Conservation (phyloP, 1,284 basidiomycete species). For the Cryptococcus sp. region DNA sequence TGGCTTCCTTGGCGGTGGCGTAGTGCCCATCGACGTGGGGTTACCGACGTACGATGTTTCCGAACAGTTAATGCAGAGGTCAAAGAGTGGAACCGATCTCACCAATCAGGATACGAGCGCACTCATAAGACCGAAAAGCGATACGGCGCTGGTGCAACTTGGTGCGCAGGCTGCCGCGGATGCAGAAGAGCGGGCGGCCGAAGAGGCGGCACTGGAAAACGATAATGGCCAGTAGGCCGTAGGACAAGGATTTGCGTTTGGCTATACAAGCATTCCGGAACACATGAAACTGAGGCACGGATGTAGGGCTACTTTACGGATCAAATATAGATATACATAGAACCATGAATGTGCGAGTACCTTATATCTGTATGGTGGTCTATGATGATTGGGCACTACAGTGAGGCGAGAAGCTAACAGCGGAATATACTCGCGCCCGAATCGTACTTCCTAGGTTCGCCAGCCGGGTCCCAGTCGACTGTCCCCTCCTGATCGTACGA, state of each 20-base stretch:
- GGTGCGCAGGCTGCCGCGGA: conserved; percentile 27
- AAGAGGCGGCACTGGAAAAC: conserved; percentile 3
- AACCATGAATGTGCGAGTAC: too few relatives aligned
- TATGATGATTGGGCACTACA: too few relatives aligned
- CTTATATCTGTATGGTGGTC: too few relatives aligned
- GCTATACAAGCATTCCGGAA: too few relatives aligned
- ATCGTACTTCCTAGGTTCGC: conserved; percentile 40
- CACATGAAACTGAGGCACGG: too few relatives aligned
- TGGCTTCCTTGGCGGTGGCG: conserved; percentile 80
- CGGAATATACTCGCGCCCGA: conserved; percentile 27
- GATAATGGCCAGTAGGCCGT: too few relatives aligned
- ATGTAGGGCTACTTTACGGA: too few relatives aligned
- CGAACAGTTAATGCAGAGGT: conserved; percentile 37
- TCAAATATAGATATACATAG: too few relatives aligned
- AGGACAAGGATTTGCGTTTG: too few relatives aligned
- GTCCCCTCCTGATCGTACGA: conserved; percentile 8
- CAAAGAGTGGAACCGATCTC: conserved; percentile 31
- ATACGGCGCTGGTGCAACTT: conserved; percentile 36
- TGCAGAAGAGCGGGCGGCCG: conserved; percentile 28
- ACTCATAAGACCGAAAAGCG: conserved; percentile 32
- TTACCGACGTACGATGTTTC: conserved; percentile 79
- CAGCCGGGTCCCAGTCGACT: conserved; percentile 25
- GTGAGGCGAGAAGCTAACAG: neutral
- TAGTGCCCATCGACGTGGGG: conserved; percentile 76
- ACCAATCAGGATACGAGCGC: neutral